Evolutionary conservation across 345 rosid genomes (phyloP).

Genomic region (Eucalyptus cloeziana): DNA sequence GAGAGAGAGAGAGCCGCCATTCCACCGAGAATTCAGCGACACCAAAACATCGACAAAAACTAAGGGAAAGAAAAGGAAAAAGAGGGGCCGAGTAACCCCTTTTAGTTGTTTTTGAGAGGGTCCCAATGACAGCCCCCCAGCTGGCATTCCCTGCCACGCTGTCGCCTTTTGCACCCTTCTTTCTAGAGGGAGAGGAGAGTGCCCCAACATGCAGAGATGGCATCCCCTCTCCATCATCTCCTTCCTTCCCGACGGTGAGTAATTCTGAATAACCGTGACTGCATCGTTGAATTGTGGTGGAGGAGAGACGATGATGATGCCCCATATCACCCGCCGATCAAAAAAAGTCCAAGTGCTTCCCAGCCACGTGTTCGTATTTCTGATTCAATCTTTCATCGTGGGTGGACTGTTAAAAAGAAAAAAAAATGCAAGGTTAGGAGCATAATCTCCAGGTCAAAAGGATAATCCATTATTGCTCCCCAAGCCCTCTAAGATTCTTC

Average conservation of each 20-base stretch:
- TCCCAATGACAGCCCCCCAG: neutral
- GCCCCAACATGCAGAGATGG: neutral
- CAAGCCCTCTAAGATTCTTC: neutral
- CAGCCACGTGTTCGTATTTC: neutral
- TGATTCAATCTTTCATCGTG: neutral
- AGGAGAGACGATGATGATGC: neutral
- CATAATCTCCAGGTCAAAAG: neutral
- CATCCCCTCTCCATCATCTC: neutral
- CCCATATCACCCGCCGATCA: neutral
- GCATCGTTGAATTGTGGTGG: neutral
- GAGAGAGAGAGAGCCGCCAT: neutral
- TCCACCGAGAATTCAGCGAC: neutral
- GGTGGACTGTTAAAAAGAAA: neutral
- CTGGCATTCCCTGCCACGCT: slow-evolving; percentile 3
- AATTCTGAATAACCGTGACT: neutral
- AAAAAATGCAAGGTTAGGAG: neutral
- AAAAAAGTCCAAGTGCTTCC: neutral
- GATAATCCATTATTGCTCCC: neutral
- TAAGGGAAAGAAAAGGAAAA: neutral
- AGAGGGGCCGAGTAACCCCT: neutral
- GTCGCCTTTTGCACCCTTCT: neutral
- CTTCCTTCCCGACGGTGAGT: neutral
- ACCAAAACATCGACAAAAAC: neutral
- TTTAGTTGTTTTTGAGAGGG: neutral
- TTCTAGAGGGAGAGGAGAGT: neutral